Percentiles rank a stretch among this genome's conserved stretches.
Evolutionary conservation across 331 rosid genomes (phyloP).

Genomic region (Acacia concinna): DNA sequence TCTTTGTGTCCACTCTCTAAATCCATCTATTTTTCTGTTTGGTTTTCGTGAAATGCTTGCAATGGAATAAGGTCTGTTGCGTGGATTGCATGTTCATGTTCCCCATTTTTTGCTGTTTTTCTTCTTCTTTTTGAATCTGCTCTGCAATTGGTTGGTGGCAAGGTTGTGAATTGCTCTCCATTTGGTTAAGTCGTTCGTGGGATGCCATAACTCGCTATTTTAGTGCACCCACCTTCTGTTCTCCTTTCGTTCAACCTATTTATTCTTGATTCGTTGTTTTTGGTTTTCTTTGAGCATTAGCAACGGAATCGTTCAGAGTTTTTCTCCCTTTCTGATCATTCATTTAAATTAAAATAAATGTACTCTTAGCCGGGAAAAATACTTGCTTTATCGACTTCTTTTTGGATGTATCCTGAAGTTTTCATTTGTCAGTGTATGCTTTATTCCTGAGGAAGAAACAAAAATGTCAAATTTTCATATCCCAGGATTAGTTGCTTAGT

Average conservation of each 20-base stretch:
- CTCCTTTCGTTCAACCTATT: background rate
- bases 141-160: background rate
- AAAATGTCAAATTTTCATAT: background rate
- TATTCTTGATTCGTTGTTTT: slow-evolving; percentile 7
- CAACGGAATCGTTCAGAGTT: background rate
- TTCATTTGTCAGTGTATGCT: background rate
- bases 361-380: background rate
- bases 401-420: slow-evolving; percentile 4
- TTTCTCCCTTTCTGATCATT: background rate
- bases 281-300: background rate
- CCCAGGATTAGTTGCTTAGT: background rate
- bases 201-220: background rate
- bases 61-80: background rate
- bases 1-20: background rate
- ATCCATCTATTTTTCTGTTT: background rate
- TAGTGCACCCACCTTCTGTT: background rate
- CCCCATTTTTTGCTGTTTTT: background rate
- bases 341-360: slow-evolving; percentile 26
- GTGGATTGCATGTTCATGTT: background rate
- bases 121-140: background rate
- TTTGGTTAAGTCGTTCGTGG: background rate
- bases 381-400: background rate
- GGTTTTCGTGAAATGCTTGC: background rate
- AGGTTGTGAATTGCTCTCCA: slow-evolving; percentile 20
- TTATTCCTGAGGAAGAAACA: background rate